phyloP scores from a whole-genome alignment of 2,329 filamentous ascomycete species.

The Pseudogymnoascus sp. region DNA sequence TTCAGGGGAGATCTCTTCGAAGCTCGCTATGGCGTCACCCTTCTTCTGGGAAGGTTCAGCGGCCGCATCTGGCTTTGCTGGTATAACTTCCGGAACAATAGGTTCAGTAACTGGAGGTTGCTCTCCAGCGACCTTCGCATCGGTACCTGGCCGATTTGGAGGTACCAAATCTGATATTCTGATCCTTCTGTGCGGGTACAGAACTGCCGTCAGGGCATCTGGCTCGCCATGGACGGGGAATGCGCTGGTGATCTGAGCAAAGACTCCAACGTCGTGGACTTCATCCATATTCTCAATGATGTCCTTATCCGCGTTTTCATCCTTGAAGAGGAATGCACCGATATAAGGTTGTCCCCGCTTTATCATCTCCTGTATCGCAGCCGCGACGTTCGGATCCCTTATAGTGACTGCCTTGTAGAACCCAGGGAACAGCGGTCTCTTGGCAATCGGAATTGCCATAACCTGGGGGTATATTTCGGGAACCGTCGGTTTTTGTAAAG shows the following conservation, averaged over 20 bases:
- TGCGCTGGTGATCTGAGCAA: constrained; percentile 94
- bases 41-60: constrained; percentile 54
- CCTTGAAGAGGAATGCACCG: constrained; percentile 93
- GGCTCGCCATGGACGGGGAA: constrained; percentile 87
- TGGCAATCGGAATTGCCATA: constrained; percentile 91
- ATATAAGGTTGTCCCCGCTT: constrained; percentile 96
- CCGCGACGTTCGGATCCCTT: constrained; percentile 81
- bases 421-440: constrained; percentile 87
- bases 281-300: constrained; percentile 84
- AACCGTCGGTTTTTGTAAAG: constrained; percentile 78
- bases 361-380: constrained; percentile 91
- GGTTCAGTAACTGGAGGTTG: constrained; percentile 36
- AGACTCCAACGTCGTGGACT: constrained; percentile 92
- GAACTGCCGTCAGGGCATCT: constrained; percentile 77
- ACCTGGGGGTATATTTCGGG: constrained; percentile 97
- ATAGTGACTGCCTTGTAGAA: constrained; percentile 99
- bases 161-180: constrained; percentile 77
- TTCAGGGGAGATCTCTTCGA: constrained; percentile 72
- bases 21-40: constrained; percentile 93
- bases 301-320: constrained; percentile 89
- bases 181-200: constrained; percentile 94
- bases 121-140: constrained; percentile 36
- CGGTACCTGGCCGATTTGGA: constrained; percentile 36
- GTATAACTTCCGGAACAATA: constrained; percentile 49
- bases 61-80: constrained; percentile 45